Percentiles rank a stretch among this genome's conserved stretches.
Conservation (phyloP, 73 alveolate genomes). For the Uronychia binucleata region DNA sequence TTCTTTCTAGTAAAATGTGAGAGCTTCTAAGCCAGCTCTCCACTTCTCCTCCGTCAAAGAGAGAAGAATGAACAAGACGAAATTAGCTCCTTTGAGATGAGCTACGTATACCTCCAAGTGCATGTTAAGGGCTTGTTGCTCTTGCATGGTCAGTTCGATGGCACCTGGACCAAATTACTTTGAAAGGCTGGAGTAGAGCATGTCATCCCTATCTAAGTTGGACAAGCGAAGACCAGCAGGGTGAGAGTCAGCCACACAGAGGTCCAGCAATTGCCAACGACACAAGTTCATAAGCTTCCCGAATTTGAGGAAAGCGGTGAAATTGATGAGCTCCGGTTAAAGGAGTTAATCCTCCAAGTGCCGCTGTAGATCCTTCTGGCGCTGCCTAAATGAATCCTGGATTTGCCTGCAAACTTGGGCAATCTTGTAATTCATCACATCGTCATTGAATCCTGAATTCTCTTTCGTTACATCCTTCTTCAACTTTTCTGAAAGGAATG, state of each 20-base stretch:
- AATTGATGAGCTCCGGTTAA: constrained; percentile 29
- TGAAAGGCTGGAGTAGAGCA: neutral
- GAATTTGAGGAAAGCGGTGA: constrained; percentile 20
- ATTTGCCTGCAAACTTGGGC: constrained; percentile 14
- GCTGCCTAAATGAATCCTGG: constrained; percentile 12
- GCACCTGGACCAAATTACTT: neutral
- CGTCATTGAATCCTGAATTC: constrained; percentile 23
- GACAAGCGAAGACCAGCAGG: neutral
- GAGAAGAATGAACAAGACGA: neutral
- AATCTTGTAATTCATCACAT: constrained; percentile 8
- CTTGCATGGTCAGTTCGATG: neutral
- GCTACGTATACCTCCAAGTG: neutral
- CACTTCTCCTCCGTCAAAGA: neutral
- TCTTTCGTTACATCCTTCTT: constrained; percentile 16
- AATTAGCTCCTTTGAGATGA: neutral
- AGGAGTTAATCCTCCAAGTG: neutral
- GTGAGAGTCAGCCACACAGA: neutral
- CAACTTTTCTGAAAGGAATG: constrained; percentile 1
- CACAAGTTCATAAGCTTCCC: neutral
- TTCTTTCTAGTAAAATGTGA: neutral
- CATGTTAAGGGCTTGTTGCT: neutral
- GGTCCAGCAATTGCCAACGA: neutral
- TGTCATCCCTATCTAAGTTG: neutral
- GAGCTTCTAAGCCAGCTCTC: neutral
- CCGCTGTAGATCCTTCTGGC: constrained; percentile 10